phyloP scores from a whole-genome alignment of 2,329 filamentous ascomycete species.

The Botrytis porri region DNA sequence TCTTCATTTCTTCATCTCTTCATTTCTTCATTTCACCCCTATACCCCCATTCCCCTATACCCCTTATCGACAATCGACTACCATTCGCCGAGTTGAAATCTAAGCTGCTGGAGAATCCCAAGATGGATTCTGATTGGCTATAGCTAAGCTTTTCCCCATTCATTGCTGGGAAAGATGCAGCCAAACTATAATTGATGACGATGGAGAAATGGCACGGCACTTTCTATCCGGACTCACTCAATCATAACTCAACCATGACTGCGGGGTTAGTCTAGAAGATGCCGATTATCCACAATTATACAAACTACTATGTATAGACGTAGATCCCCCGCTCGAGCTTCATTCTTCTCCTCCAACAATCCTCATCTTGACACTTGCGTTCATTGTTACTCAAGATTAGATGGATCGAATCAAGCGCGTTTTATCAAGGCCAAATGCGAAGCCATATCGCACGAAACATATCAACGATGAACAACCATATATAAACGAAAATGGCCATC shows the following conservation, averaged over 20 bases:
- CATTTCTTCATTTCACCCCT: too few relatives aligned
- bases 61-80: background rate
- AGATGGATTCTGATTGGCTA: background rate
- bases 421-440: conserved; percentile 32
- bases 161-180: background rate
- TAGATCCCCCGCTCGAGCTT: background rate
- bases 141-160: background rate
- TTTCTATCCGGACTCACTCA: background rate
- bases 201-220: background rate
- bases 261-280: background rate
- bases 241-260: background rate
- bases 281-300: conserved; percentile 5
- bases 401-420: conserved; percentile 32
- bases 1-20: too few relatives aligned
- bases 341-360: background rate
- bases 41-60: too few relatives aligned
- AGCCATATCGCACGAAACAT: conserved; percentile 32
- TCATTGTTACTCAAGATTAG: background rate
- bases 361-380: background rate
- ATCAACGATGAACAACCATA: conserved; percentile 24
- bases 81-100: background rate
- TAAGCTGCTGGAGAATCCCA: background rate
- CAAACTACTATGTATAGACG: background rate
- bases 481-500: conserved; percentile 29
- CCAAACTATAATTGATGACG: background rate